These are phyloP conservation scores for Exophiala sp. DNA, from an alignment of 2,329 filamentous ascomycete genomes.

Conservation along the genomic window DNA sequence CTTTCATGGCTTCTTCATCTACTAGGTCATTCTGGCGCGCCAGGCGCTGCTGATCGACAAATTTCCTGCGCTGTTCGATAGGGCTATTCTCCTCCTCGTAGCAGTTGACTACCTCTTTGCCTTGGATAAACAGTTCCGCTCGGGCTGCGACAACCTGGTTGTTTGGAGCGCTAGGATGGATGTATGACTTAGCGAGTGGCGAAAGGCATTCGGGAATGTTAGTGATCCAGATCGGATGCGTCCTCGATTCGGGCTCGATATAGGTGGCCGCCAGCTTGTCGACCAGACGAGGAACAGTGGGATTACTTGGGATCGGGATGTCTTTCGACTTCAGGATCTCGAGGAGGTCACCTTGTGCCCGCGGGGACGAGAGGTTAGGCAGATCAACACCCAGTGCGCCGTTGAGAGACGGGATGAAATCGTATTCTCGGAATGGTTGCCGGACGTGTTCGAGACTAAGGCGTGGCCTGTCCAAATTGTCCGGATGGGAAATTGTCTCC, in stretches of 20 bases:
- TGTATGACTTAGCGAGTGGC: slow-evolving; percentile 83
- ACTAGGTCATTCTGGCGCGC: slow-evolving; percentile 37
- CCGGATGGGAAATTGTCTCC: background rate
- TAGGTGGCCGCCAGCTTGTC: slow-evolving; percentile 74
- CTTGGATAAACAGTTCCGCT: slow-evolving; percentile 77
- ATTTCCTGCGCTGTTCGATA: slow-evolving; percentile 78
- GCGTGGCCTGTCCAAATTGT: background rate
- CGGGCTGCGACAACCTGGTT: slow-evolving; percentile 74
- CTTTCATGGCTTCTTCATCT: slow-evolving; percentile 45
- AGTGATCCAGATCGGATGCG: slow-evolving; percentile 75
- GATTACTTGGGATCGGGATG: slow-evolving; percentile 49
- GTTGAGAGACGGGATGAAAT: slow-evolving; percentile 81
- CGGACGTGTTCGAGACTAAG: slow-evolving; percentile 41
- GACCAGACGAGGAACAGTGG: slow-evolving; percentile 67
- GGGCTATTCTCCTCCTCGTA: slow-evolving; percentile 98
- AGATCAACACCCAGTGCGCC: slow-evolving; percentile 61
- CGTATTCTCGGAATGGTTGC: slow-evolving; percentile 60
- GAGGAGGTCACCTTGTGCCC: slow-evolving; percentile 59
- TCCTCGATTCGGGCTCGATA: slow-evolving; percentile 70
- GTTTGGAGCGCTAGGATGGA: slow-evolving; percentile 56
- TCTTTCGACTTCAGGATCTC: slow-evolving; percentile 51
- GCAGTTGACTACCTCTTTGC: slow-evolving; percentile 86
- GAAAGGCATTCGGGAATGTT: slow-evolving; percentile 89
- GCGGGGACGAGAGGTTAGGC: slow-evolving; percentile 56
- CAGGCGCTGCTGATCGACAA: slow-evolving; percentile 57